Percentiles rank a stretch among this genome's conserved stretches.
Evolutionary conservation across 441 rosid species (phyloP).

Genomic region (Populus hybrid): DNA sequence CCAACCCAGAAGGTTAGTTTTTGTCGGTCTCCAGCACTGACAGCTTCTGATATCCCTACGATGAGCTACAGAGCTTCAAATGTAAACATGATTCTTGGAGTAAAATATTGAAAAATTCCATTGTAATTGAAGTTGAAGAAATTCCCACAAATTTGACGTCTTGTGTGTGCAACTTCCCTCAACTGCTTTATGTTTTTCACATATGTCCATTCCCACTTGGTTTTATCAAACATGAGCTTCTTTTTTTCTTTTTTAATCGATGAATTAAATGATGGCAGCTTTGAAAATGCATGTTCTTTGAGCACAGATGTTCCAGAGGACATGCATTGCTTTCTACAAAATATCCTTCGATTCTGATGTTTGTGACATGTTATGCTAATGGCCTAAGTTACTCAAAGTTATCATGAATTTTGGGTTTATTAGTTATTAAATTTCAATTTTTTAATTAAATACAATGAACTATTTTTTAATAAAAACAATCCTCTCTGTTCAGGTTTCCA

Average conservation of each 20-base stretch:
- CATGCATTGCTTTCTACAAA: slow-evolving; percentile 16
- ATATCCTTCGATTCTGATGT: neutral
- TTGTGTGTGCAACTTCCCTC: neutral
- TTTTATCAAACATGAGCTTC: neutral
- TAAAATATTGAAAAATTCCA: neutral
- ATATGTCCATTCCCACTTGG: slow-evolving; percentile 1
- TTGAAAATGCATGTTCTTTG: slow-evolving; percentile 5
- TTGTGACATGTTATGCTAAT: no score
- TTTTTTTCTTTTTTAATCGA: neutral
- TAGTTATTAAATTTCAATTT: no score
- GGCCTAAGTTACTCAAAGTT: no score
- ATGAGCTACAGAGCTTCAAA: neutral
- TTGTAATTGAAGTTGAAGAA: neutral
- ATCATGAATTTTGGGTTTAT: no score
- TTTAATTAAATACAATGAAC: no score
- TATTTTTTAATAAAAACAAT: no score
- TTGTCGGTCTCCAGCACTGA: neutral
- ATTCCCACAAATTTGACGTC: neutral
- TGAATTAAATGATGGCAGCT: neutral
- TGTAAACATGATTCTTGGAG: neutral
- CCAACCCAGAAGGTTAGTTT: no score
- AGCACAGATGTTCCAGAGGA: slow-evolving; percentile 4
- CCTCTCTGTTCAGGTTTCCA: no score
- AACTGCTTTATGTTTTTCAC: neutral
- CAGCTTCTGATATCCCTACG: neutral